A percentile compares a stretch with the other conserved stretches of the same genome.
These are phyloP conservation scores for Apiospora phragmitis DNA, from an alignment of 2,329 filamentous ascomycete genomes.

Conservation along the genomic window DNA sequence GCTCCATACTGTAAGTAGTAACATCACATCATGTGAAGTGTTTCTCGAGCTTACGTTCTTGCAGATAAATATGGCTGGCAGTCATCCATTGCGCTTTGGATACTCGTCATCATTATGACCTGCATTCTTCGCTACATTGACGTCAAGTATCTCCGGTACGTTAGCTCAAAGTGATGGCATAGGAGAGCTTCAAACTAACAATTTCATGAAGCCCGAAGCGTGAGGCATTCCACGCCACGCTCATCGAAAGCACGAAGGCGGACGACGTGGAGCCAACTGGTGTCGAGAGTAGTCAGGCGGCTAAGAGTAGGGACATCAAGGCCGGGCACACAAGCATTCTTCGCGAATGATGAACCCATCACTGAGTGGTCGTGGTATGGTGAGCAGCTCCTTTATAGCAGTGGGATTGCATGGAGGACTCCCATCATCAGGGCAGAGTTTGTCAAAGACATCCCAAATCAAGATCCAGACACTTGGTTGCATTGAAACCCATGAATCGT, in stretches of 20 bases:
- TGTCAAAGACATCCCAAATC: neutral
- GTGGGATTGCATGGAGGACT: neutral
- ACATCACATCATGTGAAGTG: neutral
- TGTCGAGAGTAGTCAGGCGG: neutral
- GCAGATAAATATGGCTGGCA: slow-evolving; percentile 49
- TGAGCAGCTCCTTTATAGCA: neutral
- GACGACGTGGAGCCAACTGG: neutral
- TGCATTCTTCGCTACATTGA: slow-evolving; percentile 44
- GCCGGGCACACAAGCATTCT: neutral
- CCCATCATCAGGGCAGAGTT: neutral
- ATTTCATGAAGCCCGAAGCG: neutral
- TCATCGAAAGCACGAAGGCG: slow-evolving; percentile 6
- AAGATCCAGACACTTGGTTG: neutral
- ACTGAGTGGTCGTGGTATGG: neutral
- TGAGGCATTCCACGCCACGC: slow-evolving; percentile 7
- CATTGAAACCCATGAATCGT: neutral
- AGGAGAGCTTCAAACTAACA: neutral
- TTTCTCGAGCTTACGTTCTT: neutral
- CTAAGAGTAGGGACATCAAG: neutral
- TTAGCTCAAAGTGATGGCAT: neutral
- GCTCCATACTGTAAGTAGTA: slow-evolving; percentile 45
- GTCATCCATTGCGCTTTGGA: slow-evolving; percentile 43
- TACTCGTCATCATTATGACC: slow-evolving; percentile 46
- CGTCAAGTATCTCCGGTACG: slow-evolving; percentile 38
- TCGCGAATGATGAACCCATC: neutral